phyloP scores from a whole-genome alignment of 306 rosid species.

The Luffa aegyptiaca region DNA sequence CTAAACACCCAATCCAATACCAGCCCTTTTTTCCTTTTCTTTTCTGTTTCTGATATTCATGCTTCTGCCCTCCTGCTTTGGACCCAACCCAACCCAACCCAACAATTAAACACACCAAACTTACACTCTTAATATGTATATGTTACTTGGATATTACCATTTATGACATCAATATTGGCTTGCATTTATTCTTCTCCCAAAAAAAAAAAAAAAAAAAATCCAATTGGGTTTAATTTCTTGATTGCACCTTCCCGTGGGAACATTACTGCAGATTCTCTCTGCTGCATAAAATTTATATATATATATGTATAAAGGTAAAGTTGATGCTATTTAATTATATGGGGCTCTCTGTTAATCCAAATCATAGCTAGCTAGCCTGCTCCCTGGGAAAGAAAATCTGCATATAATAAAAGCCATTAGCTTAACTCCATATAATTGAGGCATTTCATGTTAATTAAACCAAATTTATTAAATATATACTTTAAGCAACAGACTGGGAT shows the following conservation, averaged over 20 bases:
- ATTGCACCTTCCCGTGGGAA: background rate
- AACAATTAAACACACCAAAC: background rate
- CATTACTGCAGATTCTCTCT: background rate
- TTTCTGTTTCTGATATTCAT: background rate
- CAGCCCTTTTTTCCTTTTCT: background rate
- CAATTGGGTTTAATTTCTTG: background rate
- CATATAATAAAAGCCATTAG: background rate
- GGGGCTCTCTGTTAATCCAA: background rate
- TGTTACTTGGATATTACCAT: background rate
- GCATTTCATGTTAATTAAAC: background rate
- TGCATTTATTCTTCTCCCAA: background rate
- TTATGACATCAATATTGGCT: background rate
- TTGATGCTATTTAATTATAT: background rate
- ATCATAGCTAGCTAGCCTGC: background rate
- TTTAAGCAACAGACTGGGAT: background rate
- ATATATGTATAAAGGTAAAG: background rate
- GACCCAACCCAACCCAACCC: background rate
- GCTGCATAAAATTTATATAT: background rate
- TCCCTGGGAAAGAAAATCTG: background rate
- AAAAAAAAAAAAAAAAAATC: background rate
- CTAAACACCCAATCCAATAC: constrained; percentile 1
- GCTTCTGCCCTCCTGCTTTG: background rate
- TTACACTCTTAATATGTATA: background rate
- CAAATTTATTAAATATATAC: background rate
- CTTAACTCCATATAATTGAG: background rate